Evolutionary conservation across 768 basidiomycete species (phyloP), one percentile per base, ranked within the genome.

Genomic region (Psilocybe cubensis): DNA sequence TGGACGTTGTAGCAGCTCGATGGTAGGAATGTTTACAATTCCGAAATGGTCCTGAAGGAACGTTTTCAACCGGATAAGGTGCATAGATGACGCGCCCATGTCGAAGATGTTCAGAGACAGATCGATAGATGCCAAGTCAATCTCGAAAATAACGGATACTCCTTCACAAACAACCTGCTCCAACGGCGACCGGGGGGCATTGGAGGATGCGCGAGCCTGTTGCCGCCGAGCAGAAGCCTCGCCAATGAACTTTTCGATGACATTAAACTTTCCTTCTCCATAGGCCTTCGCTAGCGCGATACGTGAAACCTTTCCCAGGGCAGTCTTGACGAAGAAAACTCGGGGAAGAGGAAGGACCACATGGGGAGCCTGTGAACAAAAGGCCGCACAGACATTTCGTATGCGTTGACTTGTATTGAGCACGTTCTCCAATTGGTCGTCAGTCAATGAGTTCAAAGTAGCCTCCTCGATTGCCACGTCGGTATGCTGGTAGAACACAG

Each of bases 401-500:
- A 51, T 51, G n/a, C 31, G 18, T 21, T 40, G 49, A 11, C 40
- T 51, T 14, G 49, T 51, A 10, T 3, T 14, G 4, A 51, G 4
- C 3, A 51, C 5, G 3, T 9, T 1, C 20, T 51, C 21, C 3
- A 51, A 3, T 1, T 51, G 33, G 3, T 2, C 10, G 9, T 35
- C 31, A 10, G 21, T 25, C 9, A 48, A 29, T 9, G 35, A 38
- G 18, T 5, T n/a, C 14, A 18, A 3, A 14, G 18, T 24, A 40
- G 23, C 20, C 8, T 31, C 31, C 7, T 51, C 31, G 17, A 20
- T n/a, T 11, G 20, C 11, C 12, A 51, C 33, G 6, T 18, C 11
- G 18, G n/a, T 38, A 25, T 51, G 49, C 31, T 51, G 49, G 33
- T 51, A 51, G 31, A 51, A 51, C n/a, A 51, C 49, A 18, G 49